phyloP scores from a whole-genome alignment of 306 rosid species.

The Cicer bijugum region DNA sequence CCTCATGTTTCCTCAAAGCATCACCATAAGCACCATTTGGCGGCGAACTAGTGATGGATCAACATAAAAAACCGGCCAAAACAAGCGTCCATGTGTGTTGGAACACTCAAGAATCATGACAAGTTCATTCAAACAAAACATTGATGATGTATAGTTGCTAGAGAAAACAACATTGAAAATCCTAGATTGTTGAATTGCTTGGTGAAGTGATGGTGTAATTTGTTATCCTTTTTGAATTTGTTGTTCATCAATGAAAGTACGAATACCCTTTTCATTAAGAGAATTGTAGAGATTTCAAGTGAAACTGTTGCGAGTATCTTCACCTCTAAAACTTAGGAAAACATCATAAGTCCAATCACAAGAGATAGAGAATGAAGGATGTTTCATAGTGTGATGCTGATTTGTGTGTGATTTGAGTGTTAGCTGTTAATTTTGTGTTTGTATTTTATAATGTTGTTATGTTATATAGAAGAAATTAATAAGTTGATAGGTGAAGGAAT shows the following conservation, averaged over 20 bases:
- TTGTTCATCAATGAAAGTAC: constrained; percentile 5
- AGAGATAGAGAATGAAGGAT: not conserved
- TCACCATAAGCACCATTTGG: not conserved
- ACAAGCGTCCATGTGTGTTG: not conserved
- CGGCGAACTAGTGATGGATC: not conserved
- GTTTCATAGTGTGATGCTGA: not conserved
- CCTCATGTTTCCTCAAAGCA: not conserved
- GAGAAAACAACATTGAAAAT: constrained; percentile 21
- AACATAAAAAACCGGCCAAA: constrained; percentile 20
- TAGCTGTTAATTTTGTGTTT: not conserved
- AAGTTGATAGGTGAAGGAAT: not conserved
- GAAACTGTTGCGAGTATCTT: constrained; percentile 1
- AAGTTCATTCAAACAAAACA: constrained; percentile 28
- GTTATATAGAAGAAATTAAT: not conserved
- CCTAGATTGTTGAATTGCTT: constrained; percentile 19
- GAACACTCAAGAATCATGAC: not conserved
- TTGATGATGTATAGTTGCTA: constrained; percentile 11
- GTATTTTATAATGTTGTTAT: not conserved
- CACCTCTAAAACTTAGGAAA: constrained; percentile 6
- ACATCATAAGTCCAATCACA: constrained; percentile 13
- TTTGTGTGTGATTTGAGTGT: not conserved
- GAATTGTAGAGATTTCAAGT: constrained; percentile 4
- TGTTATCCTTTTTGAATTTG: not conserved
- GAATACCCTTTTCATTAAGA: not conserved
- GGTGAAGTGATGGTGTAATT: not conserved